Evolutionary conservation across 306 rosid genomes (phyloP), one percentile per base, ranked within the genome.

Genomic region (Canavalia ensiformis): DNA sequence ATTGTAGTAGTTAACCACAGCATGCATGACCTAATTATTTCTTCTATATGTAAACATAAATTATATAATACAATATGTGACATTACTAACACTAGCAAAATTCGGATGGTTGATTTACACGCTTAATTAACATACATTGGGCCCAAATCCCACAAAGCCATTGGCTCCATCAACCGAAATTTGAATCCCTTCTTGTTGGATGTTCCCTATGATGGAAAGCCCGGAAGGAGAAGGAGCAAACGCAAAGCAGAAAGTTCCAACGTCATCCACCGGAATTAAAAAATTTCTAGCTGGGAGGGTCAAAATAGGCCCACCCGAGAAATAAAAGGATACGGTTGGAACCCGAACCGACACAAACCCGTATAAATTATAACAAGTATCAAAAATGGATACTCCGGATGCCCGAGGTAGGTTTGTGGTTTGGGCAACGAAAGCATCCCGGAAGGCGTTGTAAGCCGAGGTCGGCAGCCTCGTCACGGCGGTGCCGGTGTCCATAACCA

Each of bases 61-160:
- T 74, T 45, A 56, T 74, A 63, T 57, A 2, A 70, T 68, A 83
- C 55, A 80, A 18, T 73, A 84, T 70, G 76, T 76, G 44, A 67
- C 56, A 70, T 52, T 34, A 80, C 80, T 80, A 75, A 65, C n/a
- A 47, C 83, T 86, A 58, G 74, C 81, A 87, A 87, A 80, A 87
- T 18, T 83, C 18, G 76, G 41, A 75, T 5, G 0, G 54, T 75
- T 25, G 5, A 57, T 52, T 59, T 28, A 70, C 65, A 80, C 72
- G 74, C 81, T 75, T 76, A 87, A 25, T 83, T 86, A 95, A 85
- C 99, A 95, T 0, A 95, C 90, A 81, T 86, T 82, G 54, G 98
- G 99, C 67, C 98, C 98, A 79, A 95, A 95, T 76, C 99, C 99
- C 4, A 95, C 94, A 83, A 88, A 93, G 7, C 96, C 99, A 87